phyloP scores from a whole-genome alignment of 148 eudicot genomes.

The Chenopodium berlandieri region DNA sequence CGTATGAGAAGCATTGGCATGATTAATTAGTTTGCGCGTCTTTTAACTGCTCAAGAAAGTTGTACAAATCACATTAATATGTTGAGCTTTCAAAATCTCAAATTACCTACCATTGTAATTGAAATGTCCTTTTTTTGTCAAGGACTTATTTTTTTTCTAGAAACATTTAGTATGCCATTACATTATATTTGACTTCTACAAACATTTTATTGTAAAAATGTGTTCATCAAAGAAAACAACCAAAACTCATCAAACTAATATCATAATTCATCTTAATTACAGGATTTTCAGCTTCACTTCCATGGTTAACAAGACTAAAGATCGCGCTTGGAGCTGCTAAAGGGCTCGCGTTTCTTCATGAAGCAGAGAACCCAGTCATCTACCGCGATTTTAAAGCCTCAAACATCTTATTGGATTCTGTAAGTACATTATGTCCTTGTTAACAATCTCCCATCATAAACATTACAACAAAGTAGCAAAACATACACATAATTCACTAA shows the following conservation, averaged over 20 bases:
- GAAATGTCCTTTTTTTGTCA: not conserved
- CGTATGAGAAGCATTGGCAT: not conserved
- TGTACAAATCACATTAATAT: not conserved
- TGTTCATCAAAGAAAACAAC: not conserved
- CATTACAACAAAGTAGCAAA: not conserved
- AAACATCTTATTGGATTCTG: constrained; percentile 83
- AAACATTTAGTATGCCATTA: not conserved
- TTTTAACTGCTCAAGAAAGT: not conserved
- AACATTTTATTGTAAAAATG: not conserved
- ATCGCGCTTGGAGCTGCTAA: constrained; percentile 94
- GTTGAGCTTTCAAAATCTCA: not conserved
- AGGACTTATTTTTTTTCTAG: not conserved
- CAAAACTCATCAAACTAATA: not conserved
- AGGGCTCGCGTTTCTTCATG: constrained; percentile 94
- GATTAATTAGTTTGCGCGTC: not conserved
- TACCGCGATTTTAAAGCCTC: constrained; percentile 94
- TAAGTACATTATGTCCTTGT: constrained; percentile 30
- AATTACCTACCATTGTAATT: not conserved
- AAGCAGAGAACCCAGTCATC: constrained; percentile 69
- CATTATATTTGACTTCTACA: not conserved
- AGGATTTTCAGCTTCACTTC: constrained; percentile 80
- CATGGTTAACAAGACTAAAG: constrained; percentile 86
- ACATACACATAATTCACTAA: not conserved
- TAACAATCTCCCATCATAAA: not conserved
- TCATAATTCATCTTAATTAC: constrained; percentile 12